Conservation (phyloP, 345 rosid species). For the Clarkia xantiana region DNA sequence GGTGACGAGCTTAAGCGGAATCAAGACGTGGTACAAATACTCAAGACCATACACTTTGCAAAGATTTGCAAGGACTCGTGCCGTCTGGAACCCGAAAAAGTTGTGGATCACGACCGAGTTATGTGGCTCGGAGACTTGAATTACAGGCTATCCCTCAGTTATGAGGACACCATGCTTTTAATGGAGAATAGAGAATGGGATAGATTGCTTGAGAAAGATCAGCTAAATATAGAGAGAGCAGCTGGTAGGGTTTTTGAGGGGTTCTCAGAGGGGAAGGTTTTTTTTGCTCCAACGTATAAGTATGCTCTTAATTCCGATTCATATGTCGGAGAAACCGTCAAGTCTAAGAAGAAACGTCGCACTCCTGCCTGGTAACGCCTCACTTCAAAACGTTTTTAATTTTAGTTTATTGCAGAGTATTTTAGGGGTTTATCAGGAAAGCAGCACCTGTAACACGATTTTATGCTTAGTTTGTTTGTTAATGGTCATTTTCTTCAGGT, state of each 20-base stretch:
- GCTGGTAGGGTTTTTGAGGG: slow-evolving; percentile 79
- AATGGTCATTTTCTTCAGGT: slow-evolving; percentile 33
- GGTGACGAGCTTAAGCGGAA: slow-evolving; percentile 88
- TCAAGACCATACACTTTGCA: slow-evolving; percentile 57
- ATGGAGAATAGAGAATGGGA: slow-evolving; percentile 79
- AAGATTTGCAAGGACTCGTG: slow-evolving; percentile 51
- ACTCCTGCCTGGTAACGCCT: slow-evolving; percentile 79
- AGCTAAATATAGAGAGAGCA: slow-evolving; percentile 76
- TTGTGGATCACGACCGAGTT: slow-evolving; percentile 69
- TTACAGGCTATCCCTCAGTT: slow-evolving; percentile 66
- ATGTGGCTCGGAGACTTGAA: slow-evolving; percentile 95
- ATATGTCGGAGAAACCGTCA: slow-evolving; percentile 73
- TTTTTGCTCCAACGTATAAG: slow-evolving; percentile 88
- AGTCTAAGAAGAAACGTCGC: slow-evolving; percentile 86
- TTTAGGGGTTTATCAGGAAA: too few relatives aligned
- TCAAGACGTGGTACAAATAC: slow-evolving; percentile 71
- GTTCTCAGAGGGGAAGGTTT: slow-evolving; percentile 61
- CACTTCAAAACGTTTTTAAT: not conserved
- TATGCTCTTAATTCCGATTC: slow-evolving; percentile 75
- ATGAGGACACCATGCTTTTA: slow-evolving; percentile 56
- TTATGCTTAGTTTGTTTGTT: too few relatives aligned
- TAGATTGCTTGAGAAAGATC: slow-evolving; percentile 65
- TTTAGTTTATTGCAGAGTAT: too few relatives aligned
- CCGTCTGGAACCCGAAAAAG: slow-evolving; percentile 52
- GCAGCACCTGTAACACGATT: too few relatives aligned